Evolutionary conservation across 148 eudicot species (phyloP).

Genomic region (Rhododendron mucronatum): DNA sequence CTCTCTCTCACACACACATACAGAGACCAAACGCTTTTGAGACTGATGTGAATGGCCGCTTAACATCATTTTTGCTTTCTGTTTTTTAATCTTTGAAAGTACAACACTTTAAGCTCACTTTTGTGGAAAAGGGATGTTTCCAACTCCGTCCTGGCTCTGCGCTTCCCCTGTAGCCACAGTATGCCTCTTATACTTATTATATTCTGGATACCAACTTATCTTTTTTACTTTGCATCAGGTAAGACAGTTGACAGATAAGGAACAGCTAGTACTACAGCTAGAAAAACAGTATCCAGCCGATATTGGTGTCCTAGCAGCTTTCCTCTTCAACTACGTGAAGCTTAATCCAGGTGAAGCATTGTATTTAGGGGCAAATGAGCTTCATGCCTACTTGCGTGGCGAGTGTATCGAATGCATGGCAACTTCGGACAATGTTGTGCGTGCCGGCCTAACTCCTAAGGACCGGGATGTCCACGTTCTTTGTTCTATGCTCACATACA

Average conservation of each 20-base stretch:
- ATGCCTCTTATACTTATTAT: background rate
- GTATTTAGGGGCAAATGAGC: conserved; percentile 87
- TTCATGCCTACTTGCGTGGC: conserved; percentile 84
- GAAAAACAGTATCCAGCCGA: conserved; percentile 78
- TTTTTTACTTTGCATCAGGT: conserved; percentile 19
- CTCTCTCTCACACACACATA: background rate
- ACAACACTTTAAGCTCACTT: background rate
- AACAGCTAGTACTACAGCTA: conserved; percentile 64
- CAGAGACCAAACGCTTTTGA: background rate
- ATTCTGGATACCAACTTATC: background rate
- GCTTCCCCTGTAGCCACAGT: background rate
- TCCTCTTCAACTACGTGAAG: conserved; percentile 73
- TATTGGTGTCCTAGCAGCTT: conserved; percentile 73
- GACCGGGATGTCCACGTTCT: conserved; percentile 62
- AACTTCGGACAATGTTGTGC: conserved; percentile 92
- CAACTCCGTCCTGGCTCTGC: background rate
- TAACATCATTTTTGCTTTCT: background rate
- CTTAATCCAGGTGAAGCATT: conserved; percentile 86
- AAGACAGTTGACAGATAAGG: conserved; percentile 61
- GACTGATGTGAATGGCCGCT: background rate
- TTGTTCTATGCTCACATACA: conserved; percentile 94
- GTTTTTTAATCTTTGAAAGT: background rate
- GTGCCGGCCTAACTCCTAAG: conserved; percentile 95
- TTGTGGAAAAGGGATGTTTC: background rate
- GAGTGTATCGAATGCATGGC: conserved; percentile 98